A percentile compares a stretch with the other conserved stretches of the same genome.
phyloP scores from a whole-genome alignment of 805 yeast species.

The Maudiozyma turicensis region DNA sequence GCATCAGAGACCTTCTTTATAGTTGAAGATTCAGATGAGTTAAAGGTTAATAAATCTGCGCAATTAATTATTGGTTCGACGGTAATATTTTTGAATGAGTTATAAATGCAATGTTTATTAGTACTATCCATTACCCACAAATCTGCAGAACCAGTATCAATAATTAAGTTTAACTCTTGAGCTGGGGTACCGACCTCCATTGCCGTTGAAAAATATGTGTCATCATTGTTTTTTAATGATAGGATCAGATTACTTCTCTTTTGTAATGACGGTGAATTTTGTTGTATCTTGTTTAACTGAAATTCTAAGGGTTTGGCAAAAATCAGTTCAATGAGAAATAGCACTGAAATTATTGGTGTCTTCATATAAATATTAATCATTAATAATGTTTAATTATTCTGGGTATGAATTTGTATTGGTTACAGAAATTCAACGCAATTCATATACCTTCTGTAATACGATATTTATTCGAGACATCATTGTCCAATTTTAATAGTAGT shows the following conservation, averaged over 20 bases:
- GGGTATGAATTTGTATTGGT: too few species aligned
- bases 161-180: constrained; percentile 43
- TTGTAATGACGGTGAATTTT: background rate
- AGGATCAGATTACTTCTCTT: constrained; percentile 2
- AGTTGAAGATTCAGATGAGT: constrained; percentile 10
- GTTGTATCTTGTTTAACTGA: background rate
- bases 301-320: background rate
- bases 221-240: constrained; percentile 10
- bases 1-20: constrained; percentile 5
- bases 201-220: constrained; percentile 23
- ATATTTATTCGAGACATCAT: too few species aligned
- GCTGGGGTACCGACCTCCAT: constrained; percentile 35
- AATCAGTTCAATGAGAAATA: background rate
- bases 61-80: constrained; percentile 17
- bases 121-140: constrained; percentile 39
- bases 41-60: constrained; percentile 5
- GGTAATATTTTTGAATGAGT: constrained; percentile 3
- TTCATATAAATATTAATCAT: too few species aligned
- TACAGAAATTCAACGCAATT: too few species aligned
- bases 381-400: too few species aligned
- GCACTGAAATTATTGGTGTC: background rate
- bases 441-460: too few species aligned
- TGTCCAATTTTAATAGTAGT: too few species aligned
- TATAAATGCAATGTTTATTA: constrained; percentile 23
- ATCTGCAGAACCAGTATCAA: constrained; percentile 77